Conservation (phyloP, 176 grass and related monocot species). For the Musa troglodytarum region DNA sequence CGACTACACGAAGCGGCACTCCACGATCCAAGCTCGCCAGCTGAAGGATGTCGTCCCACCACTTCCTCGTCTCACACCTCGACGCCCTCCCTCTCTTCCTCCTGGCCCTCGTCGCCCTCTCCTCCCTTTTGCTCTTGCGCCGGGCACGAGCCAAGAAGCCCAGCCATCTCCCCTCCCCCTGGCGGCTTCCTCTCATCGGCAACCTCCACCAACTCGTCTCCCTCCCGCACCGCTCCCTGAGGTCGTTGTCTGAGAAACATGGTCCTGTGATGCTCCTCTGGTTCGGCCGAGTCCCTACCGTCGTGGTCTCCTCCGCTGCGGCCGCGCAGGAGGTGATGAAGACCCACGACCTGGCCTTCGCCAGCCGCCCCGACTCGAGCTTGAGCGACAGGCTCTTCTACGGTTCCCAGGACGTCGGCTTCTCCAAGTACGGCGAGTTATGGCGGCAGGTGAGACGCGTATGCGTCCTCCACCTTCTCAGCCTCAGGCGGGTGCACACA, state of each 20-base stretch:
- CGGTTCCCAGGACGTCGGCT: not conserved
- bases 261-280: not conserved
- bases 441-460: not conserved
- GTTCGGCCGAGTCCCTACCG: not conserved
- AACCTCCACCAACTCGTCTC: slow-evolving; percentile 6
- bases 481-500: not conserved
- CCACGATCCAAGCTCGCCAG: no score
- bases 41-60: no score
- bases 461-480: slow-evolving; percentile 3
- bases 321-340: not conserved
- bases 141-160: not conserved
- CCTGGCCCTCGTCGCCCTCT: not conserved
- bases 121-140: not conserved
- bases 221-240: not conserved
- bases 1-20: no score
- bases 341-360: not conserved
- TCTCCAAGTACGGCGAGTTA: not conserved
- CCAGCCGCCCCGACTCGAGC: not conserved
- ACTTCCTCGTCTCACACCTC: no score
- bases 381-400: not conserved
- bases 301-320: not conserved
- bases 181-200: not conserved
- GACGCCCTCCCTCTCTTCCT: not conserved
- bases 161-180: not conserved
- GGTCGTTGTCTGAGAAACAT: not conserved